Percentiles rank a stretch among this genome's conserved stretches.
phyloP scores from a whole-genome alignment of 306 rosid genomes.

The Cucurbita maxima region DNA sequence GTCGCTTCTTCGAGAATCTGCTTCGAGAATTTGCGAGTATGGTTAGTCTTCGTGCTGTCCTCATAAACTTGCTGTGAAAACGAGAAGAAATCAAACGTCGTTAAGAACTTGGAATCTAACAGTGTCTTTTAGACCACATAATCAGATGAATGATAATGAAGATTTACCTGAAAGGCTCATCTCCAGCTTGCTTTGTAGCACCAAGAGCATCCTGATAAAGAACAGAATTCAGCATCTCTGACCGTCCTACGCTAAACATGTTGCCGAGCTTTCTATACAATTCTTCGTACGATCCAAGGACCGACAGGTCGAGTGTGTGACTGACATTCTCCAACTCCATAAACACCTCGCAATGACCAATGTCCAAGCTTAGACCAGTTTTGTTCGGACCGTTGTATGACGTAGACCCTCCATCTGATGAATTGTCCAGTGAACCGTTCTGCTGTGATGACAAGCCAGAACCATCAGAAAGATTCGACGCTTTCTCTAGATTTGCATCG shows the following conservation, averaged over 20 bases:
- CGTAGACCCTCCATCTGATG: conserved; percentile 67
- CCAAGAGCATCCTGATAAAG: conserved; percentile 28
- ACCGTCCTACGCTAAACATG: conserved; percentile 30
- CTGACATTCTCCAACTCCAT: conserved; percentile 18
- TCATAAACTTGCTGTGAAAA: conserved; percentile 40
- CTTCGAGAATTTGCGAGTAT: conserved; percentile 18
- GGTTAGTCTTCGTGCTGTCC: conserved; percentile 45
- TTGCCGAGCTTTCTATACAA: conserved; percentile 20
- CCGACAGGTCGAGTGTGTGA: conserved; percentile 21
- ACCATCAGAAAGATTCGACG: conserved; percentile 43
- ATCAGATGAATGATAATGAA: background rate
- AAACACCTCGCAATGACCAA: conserved; percentile 29
- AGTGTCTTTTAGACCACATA: background rate
- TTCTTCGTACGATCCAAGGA: conserved; percentile 26
- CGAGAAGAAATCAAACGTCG: conserved; percentile 1
- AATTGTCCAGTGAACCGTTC: conserved; percentile 43
- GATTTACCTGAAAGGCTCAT: conserved; percentile 36
- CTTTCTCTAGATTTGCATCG: conserved; percentile 35
- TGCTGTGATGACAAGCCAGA: conserved; percentile 30
- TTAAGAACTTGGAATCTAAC: background rate
- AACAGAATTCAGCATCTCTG: conserved; percentile 20
- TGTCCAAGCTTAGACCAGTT: conserved; percentile 31
- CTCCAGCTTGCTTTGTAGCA: conserved; percentile 14
- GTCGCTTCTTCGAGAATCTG: conserved; percentile 20
- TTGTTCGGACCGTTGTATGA: conserved; percentile 42